phyloP scores from a whole-genome alignment of 495 filamentous ascomycete genomes.

The Podospora conica region DNA sequence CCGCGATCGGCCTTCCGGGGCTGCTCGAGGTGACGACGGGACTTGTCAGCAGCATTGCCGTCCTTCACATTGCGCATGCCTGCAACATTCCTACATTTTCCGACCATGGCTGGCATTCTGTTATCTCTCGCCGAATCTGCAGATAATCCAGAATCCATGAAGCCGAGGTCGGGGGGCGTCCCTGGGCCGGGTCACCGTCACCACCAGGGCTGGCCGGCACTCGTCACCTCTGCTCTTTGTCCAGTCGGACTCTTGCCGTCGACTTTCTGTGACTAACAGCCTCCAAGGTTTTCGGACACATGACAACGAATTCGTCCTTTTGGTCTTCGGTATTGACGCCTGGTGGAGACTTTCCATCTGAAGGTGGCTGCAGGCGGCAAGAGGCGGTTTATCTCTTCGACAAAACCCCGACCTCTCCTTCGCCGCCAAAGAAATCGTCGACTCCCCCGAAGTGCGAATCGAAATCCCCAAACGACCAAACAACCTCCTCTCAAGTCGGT shows the following conservation, averaged over 20 bases:
- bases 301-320: slow-evolving; percentile 14
- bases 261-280: slow-evolving; percentile 31
- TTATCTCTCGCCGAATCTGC: slow-evolving; percentile 8
- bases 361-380: slow-evolving; percentile 1
- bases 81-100: slow-evolving; percentile 7
- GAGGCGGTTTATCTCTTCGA: neutral
- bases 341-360: slow-evolving; percentile 1
- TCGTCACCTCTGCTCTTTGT: slow-evolving; percentile 14
- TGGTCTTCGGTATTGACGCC: slow-evolving; percentile 1
- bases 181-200: neutral
- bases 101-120: slow-evolving; percentile 5
- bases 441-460: neutral
- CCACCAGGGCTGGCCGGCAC: slow-evolving; percentile 9
- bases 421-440: neutral
- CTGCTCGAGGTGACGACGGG: neutral
- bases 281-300: slow-evolving; percentile 15
- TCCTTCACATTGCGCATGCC: neutral
- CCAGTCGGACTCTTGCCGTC: slow-evolving; percentile 25
- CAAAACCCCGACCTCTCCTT: neutral
- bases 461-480: neutral
- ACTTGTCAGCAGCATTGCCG: neutral
- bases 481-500: neutral
- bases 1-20: neutral
- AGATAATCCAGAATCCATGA: neutral
- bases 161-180: slow-evolving; percentile 25